Evolutionary conservation across 345 rosid genomes (phyloP).

Genomic region (Gossypium turneri): DNA sequence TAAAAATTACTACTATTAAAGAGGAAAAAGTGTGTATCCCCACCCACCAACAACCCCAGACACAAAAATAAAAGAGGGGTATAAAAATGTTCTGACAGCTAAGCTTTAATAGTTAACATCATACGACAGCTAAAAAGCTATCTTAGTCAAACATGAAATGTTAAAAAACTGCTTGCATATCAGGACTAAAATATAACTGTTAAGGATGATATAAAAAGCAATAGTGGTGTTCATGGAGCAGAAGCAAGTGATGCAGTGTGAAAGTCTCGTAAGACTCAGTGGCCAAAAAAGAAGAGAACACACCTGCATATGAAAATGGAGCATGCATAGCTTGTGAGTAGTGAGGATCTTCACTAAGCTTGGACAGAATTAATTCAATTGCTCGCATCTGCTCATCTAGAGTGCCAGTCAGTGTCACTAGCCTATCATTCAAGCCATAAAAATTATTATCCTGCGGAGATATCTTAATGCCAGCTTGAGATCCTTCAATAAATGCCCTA

Average conservation of each 20-base stretch:
- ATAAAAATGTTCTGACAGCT: not conserved
- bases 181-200: not conserved
- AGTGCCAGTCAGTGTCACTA: constrained; percentile 83
- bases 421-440: constrained; percentile 87
- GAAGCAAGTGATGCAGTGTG: not conserved
- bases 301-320: constrained; percentile 92
- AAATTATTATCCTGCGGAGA: constrained; percentile 84
- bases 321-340: constrained; percentile 73
- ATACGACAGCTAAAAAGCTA: not conserved
- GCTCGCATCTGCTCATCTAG: constrained; percentile 93
- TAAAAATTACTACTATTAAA: not conserved
- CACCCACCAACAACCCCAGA: no score
- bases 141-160: not conserved
- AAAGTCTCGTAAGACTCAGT: not conserved
- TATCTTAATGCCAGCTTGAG: constrained; percentile 94
- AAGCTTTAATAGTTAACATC: not conserved
- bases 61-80: no score
- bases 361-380: constrained; percentile 74
- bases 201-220: not conserved
- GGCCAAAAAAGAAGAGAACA: constrained; percentile 21
- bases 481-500: constrained; percentile 97
- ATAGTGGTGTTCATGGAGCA: constrained; percentile 7
- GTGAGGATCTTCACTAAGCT: constrained; percentile 83
- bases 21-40: no score
- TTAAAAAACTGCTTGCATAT: not conserved